Conservation (phyloP, 139 green algal species). For the Micromonas commoda region DNA sequence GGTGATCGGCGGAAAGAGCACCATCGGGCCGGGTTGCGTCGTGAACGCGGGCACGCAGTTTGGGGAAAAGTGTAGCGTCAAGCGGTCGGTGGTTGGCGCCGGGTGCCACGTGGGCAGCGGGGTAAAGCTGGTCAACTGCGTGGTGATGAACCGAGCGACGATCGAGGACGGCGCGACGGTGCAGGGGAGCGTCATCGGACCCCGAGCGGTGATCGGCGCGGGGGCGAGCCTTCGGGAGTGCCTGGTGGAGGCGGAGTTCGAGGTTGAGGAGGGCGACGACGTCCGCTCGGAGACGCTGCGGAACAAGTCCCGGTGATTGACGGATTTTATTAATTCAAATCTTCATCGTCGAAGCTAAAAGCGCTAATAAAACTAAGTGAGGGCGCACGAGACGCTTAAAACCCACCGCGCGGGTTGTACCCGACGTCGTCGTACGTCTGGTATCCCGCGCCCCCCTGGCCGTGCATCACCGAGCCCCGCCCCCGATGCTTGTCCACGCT, state of each 20-base stretch:
- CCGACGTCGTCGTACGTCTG: too few species aligned
- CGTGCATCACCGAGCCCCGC: too few species aligned
- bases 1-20: slow-evolving; percentile 4
- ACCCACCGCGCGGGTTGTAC: too few species aligned
- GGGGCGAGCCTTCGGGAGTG: slow-evolving; percentile 59
- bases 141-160: slow-evolving; percentile 63
- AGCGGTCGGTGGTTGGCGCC: slow-evolving; percentile 68
- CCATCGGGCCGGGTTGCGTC: slow-evolving; percentile 2
- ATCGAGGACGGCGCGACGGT: slow-evolving; percentile 61
- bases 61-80: slow-evolving; percentile 79
- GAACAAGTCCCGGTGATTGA: background rate
- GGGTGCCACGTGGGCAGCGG: slow-evolving; percentile 62
- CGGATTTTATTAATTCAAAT: too few species aligned
- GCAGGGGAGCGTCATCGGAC: slow-evolving; percentile 70
- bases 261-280: slow-evolving; percentile 8
- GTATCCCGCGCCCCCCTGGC: too few species aligned
- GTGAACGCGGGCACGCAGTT: slow-evolving; percentile 31
- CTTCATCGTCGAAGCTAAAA: too few species aligned
- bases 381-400: too few species aligned
- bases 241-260: slow-evolving; percentile 14
- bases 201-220: slow-evolving; percentile 43
- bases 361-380: too few species aligned
- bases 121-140: slow-evolving; percentile 71
- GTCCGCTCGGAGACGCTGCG: background rate
- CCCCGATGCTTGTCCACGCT: too few species aligned